Conservation (phyloP, 352 stramenopile species). For the Pythium rishiriense region DNA sequence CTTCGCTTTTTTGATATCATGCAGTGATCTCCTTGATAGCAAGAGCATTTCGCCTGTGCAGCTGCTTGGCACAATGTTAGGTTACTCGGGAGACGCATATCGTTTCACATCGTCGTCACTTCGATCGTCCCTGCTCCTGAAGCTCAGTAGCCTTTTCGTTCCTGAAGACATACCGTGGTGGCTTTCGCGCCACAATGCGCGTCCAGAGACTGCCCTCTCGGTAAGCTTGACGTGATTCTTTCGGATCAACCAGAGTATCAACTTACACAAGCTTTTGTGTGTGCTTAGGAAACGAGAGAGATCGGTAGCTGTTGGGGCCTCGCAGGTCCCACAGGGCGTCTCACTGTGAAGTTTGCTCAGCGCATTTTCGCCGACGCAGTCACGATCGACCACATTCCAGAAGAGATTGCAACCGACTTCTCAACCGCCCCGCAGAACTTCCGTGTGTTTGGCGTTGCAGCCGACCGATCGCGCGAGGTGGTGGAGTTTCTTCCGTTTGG, state of each 20-base stretch:
- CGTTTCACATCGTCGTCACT: conserved; percentile 62
- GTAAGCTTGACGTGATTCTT: conserved; percentile 28
- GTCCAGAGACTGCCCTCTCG: conserved; percentile 77
- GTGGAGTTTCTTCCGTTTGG: conserved; percentile 63
- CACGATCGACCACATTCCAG: conserved; percentile 80
- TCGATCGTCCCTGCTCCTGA: conserved; percentile 40
- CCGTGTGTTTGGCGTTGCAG: conserved; percentile 54
- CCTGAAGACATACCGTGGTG: conserved; percentile 62
- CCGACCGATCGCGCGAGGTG: conserved; percentile 38
- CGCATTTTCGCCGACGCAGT: conserved; percentile 68
- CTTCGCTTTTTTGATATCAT: not conserved
- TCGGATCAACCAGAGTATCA: not conserved
- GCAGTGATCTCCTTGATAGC: conserved; percentile 60
- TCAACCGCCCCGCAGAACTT: conserved; percentile 67
- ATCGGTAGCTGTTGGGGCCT: conserved; percentile 86
- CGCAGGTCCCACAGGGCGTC: conserved; percentile 45
- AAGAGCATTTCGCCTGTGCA: conserved; percentile 36
- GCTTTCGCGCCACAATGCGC: conserved; percentile 72
- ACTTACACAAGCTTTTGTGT: not conserved
- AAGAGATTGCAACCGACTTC: conserved; percentile 70
- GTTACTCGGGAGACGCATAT: conserved; percentile 20
- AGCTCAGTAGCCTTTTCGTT: conserved; percentile 26
- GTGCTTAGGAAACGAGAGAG: conserved; percentile 74
- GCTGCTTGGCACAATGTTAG: conserved; percentile 34
- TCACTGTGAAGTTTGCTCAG: conserved; percentile 74